Conservation (phyloP, 768 basidiomycete species). For the Auriscalpium vulgare region DNA sequence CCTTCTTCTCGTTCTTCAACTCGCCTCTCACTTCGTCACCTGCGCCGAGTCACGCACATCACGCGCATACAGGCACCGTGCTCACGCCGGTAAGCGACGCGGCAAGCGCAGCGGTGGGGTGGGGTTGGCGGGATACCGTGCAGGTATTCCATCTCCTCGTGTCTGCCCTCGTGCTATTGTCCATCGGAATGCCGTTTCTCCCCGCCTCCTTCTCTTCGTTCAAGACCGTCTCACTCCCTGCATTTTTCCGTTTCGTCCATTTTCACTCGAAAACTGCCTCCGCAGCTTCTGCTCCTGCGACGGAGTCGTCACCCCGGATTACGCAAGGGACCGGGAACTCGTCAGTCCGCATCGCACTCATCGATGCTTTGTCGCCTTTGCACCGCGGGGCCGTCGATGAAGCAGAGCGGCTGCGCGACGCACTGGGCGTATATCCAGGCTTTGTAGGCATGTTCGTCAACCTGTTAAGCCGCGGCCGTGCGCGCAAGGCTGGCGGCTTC, state of each 20-base stretch:
- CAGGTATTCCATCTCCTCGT: constrained; percentile 61
- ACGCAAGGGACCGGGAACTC: background rate
- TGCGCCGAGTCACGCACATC: constrained; percentile 25
- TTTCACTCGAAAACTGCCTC: background rate
- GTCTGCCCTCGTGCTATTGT: constrained; percentile 52
- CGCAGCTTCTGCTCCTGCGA: constrained; percentile 1
- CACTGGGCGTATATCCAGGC: constrained; percentile 32
- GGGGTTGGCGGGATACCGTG: constrained; percentile 45
- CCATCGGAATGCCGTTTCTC: constrained; percentile 44
- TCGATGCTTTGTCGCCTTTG: constrained; percentile 25
- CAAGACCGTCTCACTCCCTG: background rate
- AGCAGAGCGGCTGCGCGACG: constrained; percentile 28
- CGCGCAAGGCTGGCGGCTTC: constrained; percentile 20
- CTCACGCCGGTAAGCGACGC: constrained; percentile 32
- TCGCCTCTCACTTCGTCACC: constrained; percentile 49
- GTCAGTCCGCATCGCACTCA: constrained; percentile 15
- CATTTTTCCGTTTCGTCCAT: background rate
- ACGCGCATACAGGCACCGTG: constrained; percentile 54
- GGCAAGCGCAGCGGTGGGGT: constrained; percentile 17
- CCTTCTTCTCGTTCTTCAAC: constrained; percentile 82
- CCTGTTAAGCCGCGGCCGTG: constrained; percentile 18
- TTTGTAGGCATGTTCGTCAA: constrained; percentile 28
- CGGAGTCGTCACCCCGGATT: background rate
- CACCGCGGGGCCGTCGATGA: constrained; percentile 32
- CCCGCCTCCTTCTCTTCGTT: constrained; percentile 17